A percentile compares a stretch with the other conserved stretches of the same genome.
These are phyloP conservation scores for Paracamarosporium sp. DNA, from an alignment of 2,329 filamentous ascomycete species.

Conservation along the genomic window DNA sequence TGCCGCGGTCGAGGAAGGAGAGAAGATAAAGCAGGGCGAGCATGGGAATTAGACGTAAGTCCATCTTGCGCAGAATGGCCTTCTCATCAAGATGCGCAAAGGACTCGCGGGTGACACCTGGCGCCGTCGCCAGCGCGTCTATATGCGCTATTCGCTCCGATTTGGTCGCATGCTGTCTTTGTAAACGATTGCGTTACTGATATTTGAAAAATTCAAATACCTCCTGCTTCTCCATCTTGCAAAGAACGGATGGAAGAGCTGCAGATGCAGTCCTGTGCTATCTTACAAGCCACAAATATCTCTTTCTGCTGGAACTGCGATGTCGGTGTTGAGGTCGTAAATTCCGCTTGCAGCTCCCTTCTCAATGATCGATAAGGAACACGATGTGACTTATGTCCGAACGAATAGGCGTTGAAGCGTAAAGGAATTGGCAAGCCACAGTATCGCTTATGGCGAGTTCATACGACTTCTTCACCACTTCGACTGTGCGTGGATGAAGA, in stretches of 20 bases:
- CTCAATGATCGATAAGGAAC: no score
- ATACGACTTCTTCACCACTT: no score
- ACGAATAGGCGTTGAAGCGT: no score
- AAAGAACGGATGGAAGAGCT: neutral
- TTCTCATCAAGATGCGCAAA: slow-evolving; percentile 50
- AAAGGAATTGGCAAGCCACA: no score
- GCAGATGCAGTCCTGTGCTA: no score
- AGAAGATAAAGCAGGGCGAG: slow-evolving; percentile 48
- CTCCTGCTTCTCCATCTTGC: slow-evolving; percentile 11
- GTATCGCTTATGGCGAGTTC: no score
- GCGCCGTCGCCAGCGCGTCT: slow-evolving; percentile 31
- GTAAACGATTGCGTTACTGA: neutral
- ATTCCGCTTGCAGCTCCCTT: no score
- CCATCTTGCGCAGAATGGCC: slow-evolving; percentile 50
- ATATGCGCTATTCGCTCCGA: slow-evolving; percentile 30
- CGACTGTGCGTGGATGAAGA: no score
- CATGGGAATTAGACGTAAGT: slow-evolving; percentile 48
- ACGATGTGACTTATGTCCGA: no score
- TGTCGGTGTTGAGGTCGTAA: no score
- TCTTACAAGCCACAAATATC: no score
- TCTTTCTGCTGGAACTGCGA: no score
- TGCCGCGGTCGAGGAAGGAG: slow-evolving; percentile 42
- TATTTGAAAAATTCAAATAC: neutral
- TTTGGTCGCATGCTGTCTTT: slow-evolving; percentile 2
- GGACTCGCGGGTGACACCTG: slow-evolving; percentile 31